These are phyloP conservation scores for Cladorrhinum sp. DNA, from an alignment of 2,329 filamentous ascomycete species.

Conservation along the genomic window DNA sequence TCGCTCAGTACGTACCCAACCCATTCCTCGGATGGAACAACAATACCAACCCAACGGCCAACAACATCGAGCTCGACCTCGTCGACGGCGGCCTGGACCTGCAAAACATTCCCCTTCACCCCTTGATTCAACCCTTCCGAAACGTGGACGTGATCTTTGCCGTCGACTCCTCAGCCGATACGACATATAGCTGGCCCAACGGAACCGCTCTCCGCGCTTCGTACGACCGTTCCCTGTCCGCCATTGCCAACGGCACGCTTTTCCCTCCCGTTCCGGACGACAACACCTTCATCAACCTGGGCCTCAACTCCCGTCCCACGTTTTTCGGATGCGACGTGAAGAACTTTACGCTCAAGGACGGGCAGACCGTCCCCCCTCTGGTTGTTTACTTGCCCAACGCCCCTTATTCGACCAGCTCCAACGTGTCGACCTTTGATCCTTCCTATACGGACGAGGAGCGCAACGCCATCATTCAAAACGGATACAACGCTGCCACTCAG, in stretches of 20 bases:
- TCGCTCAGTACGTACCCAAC: constrained; percentile 56
- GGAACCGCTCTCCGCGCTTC: constrained; percentile 57
- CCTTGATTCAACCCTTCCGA: constrained; percentile 48
- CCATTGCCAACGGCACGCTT: constrained; percentile 50
- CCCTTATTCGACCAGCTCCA: constrained; percentile 73
- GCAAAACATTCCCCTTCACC: constrained; percentile 52
- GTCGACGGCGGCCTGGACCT: constrained; percentile 49
- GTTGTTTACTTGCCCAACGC: constrained; percentile 74
- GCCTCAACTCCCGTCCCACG: constrained; percentile 56
- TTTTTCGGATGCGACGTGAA: constrained; percentile 60
- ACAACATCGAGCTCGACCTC: constrained; percentile 40
- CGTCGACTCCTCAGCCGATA: constrained; percentile 63
- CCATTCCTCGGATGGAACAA: constrained; percentile 56
- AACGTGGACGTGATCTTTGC: constrained; percentile 62
- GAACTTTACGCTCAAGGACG: constrained; percentile 31
- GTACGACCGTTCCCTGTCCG: constrained; percentile 50
- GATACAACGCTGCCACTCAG: constrained; percentile 78
- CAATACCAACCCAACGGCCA: constrained; percentile 35
- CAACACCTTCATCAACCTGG: constrained; percentile 54
- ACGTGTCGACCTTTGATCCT: constrained; percentile 73
- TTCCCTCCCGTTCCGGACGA: constrained; percentile 58
- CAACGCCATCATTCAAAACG: constrained; percentile 80
- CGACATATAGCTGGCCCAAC: constrained; percentile 55
- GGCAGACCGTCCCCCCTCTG: constrained; percentile 29
- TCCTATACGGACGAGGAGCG: constrained; percentile 63